A percentile compares a stretch with the other conserved stretches of the same genome.
Evolutionary conservation across 2,329 filamentous ascomycete genomes (phyloP).

Genomic region (Pyricularia pennisetigena): DNA sequence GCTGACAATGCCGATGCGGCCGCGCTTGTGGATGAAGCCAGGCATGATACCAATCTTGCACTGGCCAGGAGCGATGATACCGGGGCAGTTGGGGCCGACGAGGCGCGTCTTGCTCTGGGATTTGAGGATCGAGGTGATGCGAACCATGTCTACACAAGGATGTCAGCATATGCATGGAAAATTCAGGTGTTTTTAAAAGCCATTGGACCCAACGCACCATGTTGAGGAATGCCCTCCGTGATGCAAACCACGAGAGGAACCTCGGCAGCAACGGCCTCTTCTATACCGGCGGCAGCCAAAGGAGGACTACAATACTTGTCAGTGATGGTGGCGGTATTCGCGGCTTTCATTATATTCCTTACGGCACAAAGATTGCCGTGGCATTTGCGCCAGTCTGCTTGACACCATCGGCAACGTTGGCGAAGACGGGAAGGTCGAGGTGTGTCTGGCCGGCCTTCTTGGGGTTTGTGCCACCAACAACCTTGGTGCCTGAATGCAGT

Average conservation of each 20-base stretch:
- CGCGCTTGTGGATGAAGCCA: slow-evolving; percentile 99
- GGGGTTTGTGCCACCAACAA: slow-evolving; percentile 96
- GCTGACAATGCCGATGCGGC: slow-evolving; percentile 96
- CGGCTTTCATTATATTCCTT: slow-evolving; percentile 22
- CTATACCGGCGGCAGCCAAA: slow-evolving; percentile 86
- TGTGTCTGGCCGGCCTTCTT: slow-evolving; percentile 94
- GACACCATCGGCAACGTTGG: slow-evolving; percentile 76
- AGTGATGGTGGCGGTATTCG: slow-evolving; percentile 5
- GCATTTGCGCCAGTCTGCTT: slow-evolving; percentile 86
- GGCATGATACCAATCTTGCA: slow-evolving; percentile 99
- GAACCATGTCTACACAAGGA: slow-evolving; percentile 73
- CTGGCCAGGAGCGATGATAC: slow-evolving; percentile 89
- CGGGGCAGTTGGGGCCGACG: slow-evolving; percentile 95
- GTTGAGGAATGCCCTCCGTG: slow-evolving; percentile 95
- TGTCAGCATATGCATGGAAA: neutral
- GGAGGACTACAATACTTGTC: slow-evolving; percentile 48
- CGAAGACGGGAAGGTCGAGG: slow-evolving; percentile 88
- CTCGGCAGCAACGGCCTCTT: slow-evolving; percentile 90
- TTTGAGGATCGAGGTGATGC: slow-evolving; percentile 96
- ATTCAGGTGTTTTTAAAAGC: neutral
- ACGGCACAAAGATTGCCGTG: slow-evolving; percentile 95
- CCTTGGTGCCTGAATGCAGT: slow-evolving; percentile 65
- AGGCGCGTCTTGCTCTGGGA: slow-evolving; percentile 94
- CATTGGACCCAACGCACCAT: slow-evolving; percentile 50
- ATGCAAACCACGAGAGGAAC: slow-evolving; percentile 94